phyloP scores from a whole-genome alignment of 768 basidiomycete species.

The Trametes gibbosa region DNA sequence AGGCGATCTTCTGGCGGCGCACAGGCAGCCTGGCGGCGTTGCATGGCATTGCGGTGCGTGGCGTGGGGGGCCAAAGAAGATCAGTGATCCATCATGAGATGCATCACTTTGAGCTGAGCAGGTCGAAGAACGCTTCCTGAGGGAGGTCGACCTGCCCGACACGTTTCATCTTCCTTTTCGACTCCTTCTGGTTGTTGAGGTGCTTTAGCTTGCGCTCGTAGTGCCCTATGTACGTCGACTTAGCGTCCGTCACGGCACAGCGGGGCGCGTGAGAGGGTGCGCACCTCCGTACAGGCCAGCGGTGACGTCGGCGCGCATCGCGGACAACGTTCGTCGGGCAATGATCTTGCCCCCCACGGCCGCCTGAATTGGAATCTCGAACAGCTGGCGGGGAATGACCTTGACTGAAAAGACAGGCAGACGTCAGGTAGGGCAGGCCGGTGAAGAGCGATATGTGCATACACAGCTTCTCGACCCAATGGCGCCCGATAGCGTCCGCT shows the following conservation, averaged over 20 bases:
- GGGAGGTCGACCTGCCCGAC: conserved; percentile 88
- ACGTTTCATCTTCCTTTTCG: conserved; percentile 86
- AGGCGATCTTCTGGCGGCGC: no score
- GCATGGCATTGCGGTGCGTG: no score
- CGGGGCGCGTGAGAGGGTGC: conserved; percentile 15
- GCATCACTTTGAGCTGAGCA: conserved; percentile 54
- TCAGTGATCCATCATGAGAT: neutral
- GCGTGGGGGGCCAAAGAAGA: neutral
- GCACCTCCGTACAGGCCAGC: conserved; percentile 89
- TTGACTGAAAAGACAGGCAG: conserved; percentile 54
- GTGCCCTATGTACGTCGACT: conserved; percentile 52
- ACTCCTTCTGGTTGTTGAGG: conserved; percentile 88
- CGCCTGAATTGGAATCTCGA: conserved; percentile 95
- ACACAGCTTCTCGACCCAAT: conserved; percentile 94
- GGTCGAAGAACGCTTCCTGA: conserved; percentile 93
- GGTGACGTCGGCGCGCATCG: conserved; percentile 88
- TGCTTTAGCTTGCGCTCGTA: conserved; percentile 92
- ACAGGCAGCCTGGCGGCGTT: no score
- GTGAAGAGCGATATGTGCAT: conserved; percentile 29
- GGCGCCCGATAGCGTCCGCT: conserved; percentile 69
- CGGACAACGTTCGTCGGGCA: conserved; percentile 85
- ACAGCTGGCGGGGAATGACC: conserved; percentile 89
- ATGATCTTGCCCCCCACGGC: conserved; percentile 83
- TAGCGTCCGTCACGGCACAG: neutral
- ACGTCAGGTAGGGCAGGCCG: neutral